These are phyloP conservation scores for Bisporella sp. DNA, from an alignment of 2,329 filamentous ascomycete genomes.

Conservation along the genomic window DNA sequence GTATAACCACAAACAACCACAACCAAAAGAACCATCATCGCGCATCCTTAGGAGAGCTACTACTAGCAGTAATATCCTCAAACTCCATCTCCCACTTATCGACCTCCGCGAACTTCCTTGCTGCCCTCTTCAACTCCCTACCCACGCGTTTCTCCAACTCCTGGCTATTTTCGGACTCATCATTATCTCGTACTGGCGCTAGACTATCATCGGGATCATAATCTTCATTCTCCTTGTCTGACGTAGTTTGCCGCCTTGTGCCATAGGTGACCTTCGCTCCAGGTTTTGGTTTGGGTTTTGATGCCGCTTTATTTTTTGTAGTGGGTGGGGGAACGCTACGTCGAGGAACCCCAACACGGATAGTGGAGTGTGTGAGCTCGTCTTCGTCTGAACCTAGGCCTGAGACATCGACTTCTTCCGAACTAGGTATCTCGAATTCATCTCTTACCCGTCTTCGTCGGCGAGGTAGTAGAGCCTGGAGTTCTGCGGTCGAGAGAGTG, in stretches of 20 bases:
- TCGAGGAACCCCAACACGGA: constrained; percentile 29
- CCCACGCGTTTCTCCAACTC: constrained; percentile 34
- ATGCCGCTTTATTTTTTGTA: constrained; percentile 16
- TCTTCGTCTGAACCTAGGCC: constrained; percentile 46
- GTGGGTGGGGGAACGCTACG: constrained; percentile 14
- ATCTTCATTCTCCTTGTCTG: constrained; percentile 52
- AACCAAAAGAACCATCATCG: constrained; percentile 30
- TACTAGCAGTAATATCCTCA: constrained; percentile 53
- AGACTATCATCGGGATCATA: constrained; percentile 33
- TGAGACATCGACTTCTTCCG: constrained; percentile 40
- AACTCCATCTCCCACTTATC: constrained; percentile 63
- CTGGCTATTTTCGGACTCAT: constrained; percentile 29
- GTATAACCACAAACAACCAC: too few relatives aligned
- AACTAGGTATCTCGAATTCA: constrained; percentile 35
- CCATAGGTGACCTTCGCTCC: constrained; percentile 41
- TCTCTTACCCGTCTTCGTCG: constrained; percentile 24
- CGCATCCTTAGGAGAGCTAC: constrained; percentile 42
- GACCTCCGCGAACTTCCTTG: constrained; percentile 61
- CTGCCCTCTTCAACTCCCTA: constrained; percentile 45
- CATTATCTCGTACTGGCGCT: constrained; percentile 34
- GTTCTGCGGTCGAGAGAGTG: constrained; percentile 27
- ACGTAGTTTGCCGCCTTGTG: constrained; percentile 25
- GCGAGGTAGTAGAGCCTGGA: constrained; percentile 31
- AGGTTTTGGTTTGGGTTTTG: constrained; percentile 13
- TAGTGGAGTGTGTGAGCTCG: constrained; percentile 43